Base-by-base conservation (phyloP, 768 basidiomycete species). In the Leccinum pellstonianum region DNA sequence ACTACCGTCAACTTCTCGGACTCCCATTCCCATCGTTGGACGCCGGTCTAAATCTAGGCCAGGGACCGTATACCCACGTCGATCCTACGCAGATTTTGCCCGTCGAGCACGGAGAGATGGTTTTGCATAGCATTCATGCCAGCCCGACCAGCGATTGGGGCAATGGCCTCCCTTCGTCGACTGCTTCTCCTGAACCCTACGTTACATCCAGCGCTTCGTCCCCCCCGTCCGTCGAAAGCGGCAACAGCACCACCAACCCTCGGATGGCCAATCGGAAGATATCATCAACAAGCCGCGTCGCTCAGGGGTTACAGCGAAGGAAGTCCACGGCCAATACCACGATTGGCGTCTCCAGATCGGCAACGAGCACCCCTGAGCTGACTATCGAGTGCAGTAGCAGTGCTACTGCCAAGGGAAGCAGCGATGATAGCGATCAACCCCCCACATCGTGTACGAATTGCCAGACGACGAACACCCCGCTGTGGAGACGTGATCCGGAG, bases 391-490 rank as follows among this genome's bases (percentile, higher is more conserved):
- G 72, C 43, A 68, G 71, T 55, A 70, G 68, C 58, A 67, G 64
- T 62, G 67, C 58, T 54, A 68, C 64, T 57, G 68, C 65, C 57
- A 81, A 79, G 64, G 77, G 77, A 25, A 77, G 72, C 47, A 79
- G 79, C 52, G 91, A 88, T 61, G 88, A 90, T 57, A 84, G 81
- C 54, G 90, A 91, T 50, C 80, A 82, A 58, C 71, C 84, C 7
- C 92, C 88, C 9, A 97, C 93, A 2, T 78, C 91, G 29, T 98
- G 95, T 73, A 93, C 91, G 6, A 98, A 98, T 70, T 98, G 95
- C 74, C 88, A 91, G 67, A 98, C 95, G 57, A 95, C 92, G 12
- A 97, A 94, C 70, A 98, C 95, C 41, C 93, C 93, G 9, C 77
- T 96, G 50, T 96, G 93, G 93, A 82, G 93, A 73, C 79, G 93